Base-by-base conservation (phyloP, 768 basidiomycete species). In the Kwoniella heveanensis region DNA sequence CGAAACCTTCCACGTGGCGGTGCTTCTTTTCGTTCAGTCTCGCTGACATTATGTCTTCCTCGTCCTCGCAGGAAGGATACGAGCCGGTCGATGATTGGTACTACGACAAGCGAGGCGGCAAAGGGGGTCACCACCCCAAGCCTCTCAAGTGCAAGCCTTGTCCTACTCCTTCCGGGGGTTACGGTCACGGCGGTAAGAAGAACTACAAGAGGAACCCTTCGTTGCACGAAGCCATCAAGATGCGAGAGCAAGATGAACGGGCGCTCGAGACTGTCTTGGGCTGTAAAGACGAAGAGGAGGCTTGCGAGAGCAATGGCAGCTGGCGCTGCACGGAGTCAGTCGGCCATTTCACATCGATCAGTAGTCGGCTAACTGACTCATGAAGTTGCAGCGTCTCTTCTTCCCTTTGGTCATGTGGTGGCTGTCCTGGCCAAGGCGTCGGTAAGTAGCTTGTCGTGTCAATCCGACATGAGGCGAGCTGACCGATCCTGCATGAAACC, bases 261-360 rank as follows among this genome's bases (percentile, higher is more conserved):
- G 39, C 30, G 12, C 21, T 54, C 1, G 57, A 67, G 47, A 51
- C 52, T 24, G n/a, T 56, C 26, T 24, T 67, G 27, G 60, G 57
- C 5, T 67, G 65, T 30, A 46, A 52, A 21, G 46, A 52, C 10
- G 19, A 58, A 10, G 65, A 70, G 32, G 61, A 66, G 59, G 68
- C 68, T 49, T 70, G 68, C 32, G 54, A 70, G 55, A 47, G 29
- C 44, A 30, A 49, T 48, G 57, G 49, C 13, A 7, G 36, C 25
- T 70, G 65, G 65, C 29, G 22, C 8, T 70, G 68, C 47, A 46
- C 49, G 12, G 62, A 66, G 68, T 66, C 22, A 60, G 65, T 54
- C 19, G 1, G 19, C 2, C 10, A 15, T 1, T 22, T 1, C 22
- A n/a, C 21, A 19, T 1, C 21, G 3, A 21, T 44, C 7, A n/a